Conservation (phyloP, 345 rosid species). For the Gossypium mustelinum region DNA sequence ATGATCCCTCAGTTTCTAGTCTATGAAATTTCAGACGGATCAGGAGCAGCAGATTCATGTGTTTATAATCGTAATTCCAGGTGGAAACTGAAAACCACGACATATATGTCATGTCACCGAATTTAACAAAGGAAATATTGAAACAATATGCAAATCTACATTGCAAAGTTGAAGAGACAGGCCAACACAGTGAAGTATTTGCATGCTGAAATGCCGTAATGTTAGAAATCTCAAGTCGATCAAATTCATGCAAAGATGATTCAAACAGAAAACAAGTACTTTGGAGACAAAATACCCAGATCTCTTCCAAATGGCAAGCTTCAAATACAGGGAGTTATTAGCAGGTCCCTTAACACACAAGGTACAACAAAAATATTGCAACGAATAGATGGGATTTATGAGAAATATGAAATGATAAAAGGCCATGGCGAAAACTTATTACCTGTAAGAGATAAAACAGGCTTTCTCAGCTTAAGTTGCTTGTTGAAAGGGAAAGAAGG, state of each 20-base stretch:
- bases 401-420: neutral
- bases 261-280: too few relatives aligned
- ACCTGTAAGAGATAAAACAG: slow-evolving; percentile 34
- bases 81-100: too few relatives aligned
- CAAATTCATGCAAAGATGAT: too few relatives aligned
- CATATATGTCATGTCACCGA: too few relatives aligned
- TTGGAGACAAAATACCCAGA: neutral
- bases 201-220: neutral
- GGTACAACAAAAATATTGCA: too few relatives aligned
- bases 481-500: slow-evolving; percentile 23
- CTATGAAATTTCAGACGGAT: slow-evolving; percentile 8
- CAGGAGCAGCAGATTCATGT: neutral
- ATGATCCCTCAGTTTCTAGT: slow-evolving; percentile 37
- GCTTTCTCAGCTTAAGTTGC: slow-evolving; percentile 25
- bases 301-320: neutral
- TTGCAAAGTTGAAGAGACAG: neutral
- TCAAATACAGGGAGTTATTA: neutral
- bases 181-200: neutral
- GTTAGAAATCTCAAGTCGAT: neutral
- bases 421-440: neutral
- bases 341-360: neutral
- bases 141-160: neutral
- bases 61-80: neutral
- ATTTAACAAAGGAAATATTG: neutral
- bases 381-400: neutral